phyloP scores from a whole-genome alignment of 2,329 filamentous ascomycete species.

The Leptoxyphium fumago region DNA sequence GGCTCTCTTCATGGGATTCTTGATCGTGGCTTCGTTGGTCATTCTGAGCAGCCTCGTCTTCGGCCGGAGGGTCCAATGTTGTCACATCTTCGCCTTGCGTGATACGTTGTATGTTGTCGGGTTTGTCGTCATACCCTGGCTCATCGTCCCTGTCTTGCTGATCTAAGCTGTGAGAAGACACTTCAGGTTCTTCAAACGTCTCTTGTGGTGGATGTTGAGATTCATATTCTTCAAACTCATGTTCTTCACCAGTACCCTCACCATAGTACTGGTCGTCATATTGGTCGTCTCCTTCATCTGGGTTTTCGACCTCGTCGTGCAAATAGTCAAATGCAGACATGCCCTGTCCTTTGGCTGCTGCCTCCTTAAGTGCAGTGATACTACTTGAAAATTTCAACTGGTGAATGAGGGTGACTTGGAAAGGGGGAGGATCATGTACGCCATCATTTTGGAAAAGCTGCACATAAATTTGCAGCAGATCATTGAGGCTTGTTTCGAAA shows the following conservation, averaged over 20 bases:
- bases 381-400: constrained; percentile 40
- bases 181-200: too few relatives aligned
- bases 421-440: constrained; percentile 39
- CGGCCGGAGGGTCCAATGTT: too few relatives aligned
- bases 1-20: background rate
- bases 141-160: too few relatives aligned
- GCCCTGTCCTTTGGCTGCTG: constrained; percentile 42
- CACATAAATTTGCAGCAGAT: constrained; percentile 46
- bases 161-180: too few relatives aligned
- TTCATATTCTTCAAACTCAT: too few relatives aligned
- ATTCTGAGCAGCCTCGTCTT: too few relatives aligned
- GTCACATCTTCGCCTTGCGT: too few relatives aligned
- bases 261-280: constrained; percentile 7
- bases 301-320: background rate
- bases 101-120: too few relatives aligned
- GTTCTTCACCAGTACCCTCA: background rate
- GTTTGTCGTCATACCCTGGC: too few relatives aligned
- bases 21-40: too few relatives aligned
- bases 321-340: constrained; percentile 31
- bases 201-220: too few relatives aligned
- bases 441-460: constrained; percentile 46
- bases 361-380: constrained; percentile 36
- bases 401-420: constrained; percentile 37
- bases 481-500: constrained; percentile 36
- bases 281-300: constrained; percentile 1